Evolutionary conservation across 306 rosid species (phyloP).

Genomic region (Senna tora): DNA sequence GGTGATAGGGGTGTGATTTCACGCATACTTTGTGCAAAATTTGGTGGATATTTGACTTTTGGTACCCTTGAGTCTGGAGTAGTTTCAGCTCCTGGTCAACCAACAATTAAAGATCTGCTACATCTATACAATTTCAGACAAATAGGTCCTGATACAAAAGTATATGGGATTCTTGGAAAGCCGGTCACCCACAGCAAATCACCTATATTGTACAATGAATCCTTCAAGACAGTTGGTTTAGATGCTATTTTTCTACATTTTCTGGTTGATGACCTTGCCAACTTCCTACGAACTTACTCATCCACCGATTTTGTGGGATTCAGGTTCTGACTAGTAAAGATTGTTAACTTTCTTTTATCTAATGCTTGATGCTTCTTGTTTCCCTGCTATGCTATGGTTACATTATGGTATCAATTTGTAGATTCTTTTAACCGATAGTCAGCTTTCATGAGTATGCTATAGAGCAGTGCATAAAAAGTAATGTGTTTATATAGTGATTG

Average conservation of each 20-base stretch:
- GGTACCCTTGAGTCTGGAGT: slow-evolving; percentile 78
- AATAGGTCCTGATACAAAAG: slow-evolving; percentile 77
- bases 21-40: slow-evolving; percentile 83
- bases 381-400: slow-evolving; percentile 21
- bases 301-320: slow-evolving; percentile 84
- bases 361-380: slow-evolving; percentile 29
- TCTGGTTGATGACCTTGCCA: slow-evolving; percentile 82
- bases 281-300: slow-evolving; percentile 73
- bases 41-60: slow-evolving; percentile 89
- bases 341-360: slow-evolving; percentile 27
- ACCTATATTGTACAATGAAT: slow-evolving; percentile 68
- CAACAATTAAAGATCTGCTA: slow-evolving; percentile 76
- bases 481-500: slow-evolving; percentile 10
- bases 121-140: slow-evolving; percentile 72
- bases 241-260: slow-evolving; percentile 75
- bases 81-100: slow-evolving; percentile 97
- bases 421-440: slow-evolving; percentile 29
- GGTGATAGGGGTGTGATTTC: slow-evolving; percentile 87
- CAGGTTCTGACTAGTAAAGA: slow-evolving; percentile 62
- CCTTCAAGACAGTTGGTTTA: slow-evolving; percentile 76
- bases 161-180: slow-evolving; percentile 87
- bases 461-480: slow-evolving; percentile 1
- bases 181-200: slow-evolving; percentile 94
- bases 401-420: slow-evolving; percentile 13
- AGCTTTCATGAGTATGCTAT: slow-evolving; percentile 29